Base-by-base conservation (phyloP, 495 filamentous ascomycete species). In the Penicillium coprophilum region DNA sequence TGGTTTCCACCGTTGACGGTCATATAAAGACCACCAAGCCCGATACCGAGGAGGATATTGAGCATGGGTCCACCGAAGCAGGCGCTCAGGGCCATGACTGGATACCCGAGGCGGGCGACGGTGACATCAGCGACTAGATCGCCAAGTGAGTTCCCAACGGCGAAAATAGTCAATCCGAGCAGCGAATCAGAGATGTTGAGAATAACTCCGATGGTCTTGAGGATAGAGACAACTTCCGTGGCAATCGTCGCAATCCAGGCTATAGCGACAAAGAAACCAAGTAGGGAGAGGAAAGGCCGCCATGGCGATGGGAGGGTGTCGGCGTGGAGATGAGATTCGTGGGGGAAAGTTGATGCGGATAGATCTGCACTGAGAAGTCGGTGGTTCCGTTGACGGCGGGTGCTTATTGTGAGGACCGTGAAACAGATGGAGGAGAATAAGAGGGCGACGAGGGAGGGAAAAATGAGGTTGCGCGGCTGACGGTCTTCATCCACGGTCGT, bases 31-130 rank as follows among this genome's bases (percentile, higher is more conserved):
- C 95, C 95, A 20, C 87, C 87, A 9, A 97, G 71, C 3, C 95
- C 95, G 45, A 99, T 91, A 0, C 95, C 95, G 12, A 99, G 83
- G 0, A 99, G 75, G 51, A 99, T 99, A 64, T 99, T 99, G 23
- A 99, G 81, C 90, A 99, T 91, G 0, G 95, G 95, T 0, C 95
- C 95, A 15, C 95, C 95, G 63, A 97, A 97, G 65, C 95, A 99
- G 27, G 95, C 95, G 54, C 73, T 75, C 60, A 99, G 79, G 8
- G 95, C 95, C 95, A 99, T 99, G 40, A 97, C 92, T 0, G 95
- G 95, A 71, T 92, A 96, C 1, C 95, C 94, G 0, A 97, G 80
- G 13, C 89, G 78, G 10, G 95, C 95, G 34, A 99, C 88, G 0
- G 95, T 99, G 53, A 97, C 85, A 60, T 99, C 90, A 7, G 95